Conservation (phyloP, 306 rosid genomes). For the Canavalia gladiata region DNA sequence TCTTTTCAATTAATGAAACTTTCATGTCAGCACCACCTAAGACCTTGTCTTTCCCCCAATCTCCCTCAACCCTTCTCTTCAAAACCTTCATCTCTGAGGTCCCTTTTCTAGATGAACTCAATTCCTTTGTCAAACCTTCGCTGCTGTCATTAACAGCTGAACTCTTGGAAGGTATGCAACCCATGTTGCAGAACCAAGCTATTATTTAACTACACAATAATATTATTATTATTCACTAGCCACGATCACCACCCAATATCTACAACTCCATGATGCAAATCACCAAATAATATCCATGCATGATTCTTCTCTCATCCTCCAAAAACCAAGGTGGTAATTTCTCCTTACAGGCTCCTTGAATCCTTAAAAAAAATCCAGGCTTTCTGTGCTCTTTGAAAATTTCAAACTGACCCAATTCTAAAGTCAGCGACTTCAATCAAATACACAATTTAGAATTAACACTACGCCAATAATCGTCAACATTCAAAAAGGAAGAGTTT, state of each 20-base stretch:
- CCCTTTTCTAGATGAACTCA: slow-evolving; percentile 53
- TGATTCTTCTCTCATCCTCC: background rate
- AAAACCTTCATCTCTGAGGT: slow-evolving; percentile 55
- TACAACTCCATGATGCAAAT: slow-evolving; percentile 45
- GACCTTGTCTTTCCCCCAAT: slow-evolving; percentile 53
- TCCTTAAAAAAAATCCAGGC: slow-evolving; percentile 31
- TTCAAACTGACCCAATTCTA: slow-evolving; percentile 50
- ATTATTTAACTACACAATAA: slow-evolving; percentile 31
- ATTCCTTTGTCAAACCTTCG: slow-evolving; percentile 58
- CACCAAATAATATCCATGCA: slow-evolving; percentile 39
- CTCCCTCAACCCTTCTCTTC: slow-evolving; percentile 63
- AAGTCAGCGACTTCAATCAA: slow-evolving; percentile 43
- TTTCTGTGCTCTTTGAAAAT: slow-evolving; percentile 26
- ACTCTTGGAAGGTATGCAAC: slow-evolving; percentile 70
- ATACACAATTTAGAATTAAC: slow-evolving; percentile 43
- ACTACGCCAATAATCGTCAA: background rate
- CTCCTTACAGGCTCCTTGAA: slow-evolving; percentile 22
- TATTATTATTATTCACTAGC: background rate
- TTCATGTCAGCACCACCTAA: slow-evolving; percentile 58
- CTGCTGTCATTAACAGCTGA: slow-evolving; percentile 76
- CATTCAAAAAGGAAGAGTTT: slow-evolving; percentile 25
- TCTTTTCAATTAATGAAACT: slow-evolving; percentile 67
- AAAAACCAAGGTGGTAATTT: slow-evolving; percentile 48
- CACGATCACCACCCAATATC: slow-evolving; percentile 41
- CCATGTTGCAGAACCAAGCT: slow-evolving; percentile 66